A percentile compares a stretch with the other conserved stretches of the same genome.
These are phyloP conservation scores for Boletus tylopilopsis DNA, from an alignment of 768 basidiomycete species.

Conservation along the genomic window DNA sequence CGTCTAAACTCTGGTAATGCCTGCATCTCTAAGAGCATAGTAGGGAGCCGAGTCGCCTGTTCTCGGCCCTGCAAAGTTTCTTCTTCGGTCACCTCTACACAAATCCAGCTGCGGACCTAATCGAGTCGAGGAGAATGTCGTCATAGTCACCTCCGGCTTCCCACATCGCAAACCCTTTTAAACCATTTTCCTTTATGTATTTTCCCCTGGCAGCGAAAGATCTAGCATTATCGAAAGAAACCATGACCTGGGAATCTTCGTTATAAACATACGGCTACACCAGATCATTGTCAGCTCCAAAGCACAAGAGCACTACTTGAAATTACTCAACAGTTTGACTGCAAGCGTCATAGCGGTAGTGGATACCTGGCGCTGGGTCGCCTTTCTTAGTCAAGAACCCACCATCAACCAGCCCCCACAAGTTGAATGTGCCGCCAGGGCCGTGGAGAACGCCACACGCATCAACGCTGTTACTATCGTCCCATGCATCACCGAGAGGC, in stretches of 20 bases:
- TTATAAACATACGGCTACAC: constrained; percentile 69
- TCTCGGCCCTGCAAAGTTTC: no score
- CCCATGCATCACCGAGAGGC: constrained; percentile 55
- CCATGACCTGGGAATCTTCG: constrained; percentile 46
- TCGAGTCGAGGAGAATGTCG: constrained; percentile 58
- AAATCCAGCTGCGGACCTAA: constrained; percentile 24
- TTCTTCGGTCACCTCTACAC: background rate
- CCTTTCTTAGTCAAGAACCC: constrained; percentile 45
- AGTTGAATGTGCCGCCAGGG: constrained; percentile 53
- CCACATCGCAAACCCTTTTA: constrained; percentile 70
- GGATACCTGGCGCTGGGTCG: constrained; percentile 40
- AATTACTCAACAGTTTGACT: constrained; percentile 62
- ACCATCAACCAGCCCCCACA: constrained; percentile 55
- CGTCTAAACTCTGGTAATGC: no score
- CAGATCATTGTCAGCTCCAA: background rate
- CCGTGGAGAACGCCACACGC: constrained; percentile 47
- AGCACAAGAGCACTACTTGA: background rate
- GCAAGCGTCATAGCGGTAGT: constrained; percentile 59
- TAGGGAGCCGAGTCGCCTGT: no score
- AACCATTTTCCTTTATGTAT: constrained; percentile 48
- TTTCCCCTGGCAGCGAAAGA: constrained; percentile 61
- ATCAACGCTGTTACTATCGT: constrained; percentile 43
- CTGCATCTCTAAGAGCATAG: no score
- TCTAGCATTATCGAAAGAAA: constrained; percentile 60
- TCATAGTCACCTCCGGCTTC: constrained; percentile 64